Evolutionary conservation across 2,329 filamentous ascomycete genomes (phyloP), one percentile per base, ranked within the genome.

Genomic region (Periglandula ipomoeae): DNA sequence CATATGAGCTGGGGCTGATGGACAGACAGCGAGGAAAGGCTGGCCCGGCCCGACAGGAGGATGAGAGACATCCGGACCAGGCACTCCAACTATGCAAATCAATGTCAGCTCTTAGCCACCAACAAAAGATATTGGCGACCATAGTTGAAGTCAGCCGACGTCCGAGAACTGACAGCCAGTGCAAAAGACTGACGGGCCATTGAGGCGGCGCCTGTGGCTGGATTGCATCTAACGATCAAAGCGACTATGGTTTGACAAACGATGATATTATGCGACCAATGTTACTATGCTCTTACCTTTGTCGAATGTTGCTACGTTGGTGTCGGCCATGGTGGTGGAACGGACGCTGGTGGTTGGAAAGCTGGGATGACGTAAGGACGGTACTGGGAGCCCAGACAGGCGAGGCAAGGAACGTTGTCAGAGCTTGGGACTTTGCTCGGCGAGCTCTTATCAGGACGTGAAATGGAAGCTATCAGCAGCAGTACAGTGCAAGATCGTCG

Each of bases 271-370:
- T 35, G 44, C 46, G 41, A 51, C 46, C 19, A 44, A 20, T n/a
- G 15, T 15, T 39, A 15, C 5, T 10, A 50, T 50, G 44, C 48
- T 45, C 50, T 52, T 62, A 66, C 64, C 64, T 66, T 63, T 65
- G 57, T 62, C 62, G 57, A 65, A 57, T 53, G 63, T 62, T 55
- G 60, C 59, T 48, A 61, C 57, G 52, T 60, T 60, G 54, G 57
- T 59, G 61, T 66, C 61, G 50, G 64, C 58, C 64, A 66, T 66
- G 57, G 47, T 52, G 51, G 43, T 53, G 61, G 44, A 30, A 30
- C 24, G 7, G 60, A 26, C 26, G 39, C 26, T 19, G 34, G 13
- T 38, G 26, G 46, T 44, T 10, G n/a, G 30, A 26, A n/a, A 45
- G 39, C 34, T 26, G 13, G 41, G 50, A 55, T 55, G 54, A 54